A percentile compares a stretch with the other conserved stretches of the same genome.
These are phyloP conservation scores for Coniella lustricola DNA, from an alignment of 2,329 filamentous ascomycete genomes.

Conservation along the genomic window DNA sequence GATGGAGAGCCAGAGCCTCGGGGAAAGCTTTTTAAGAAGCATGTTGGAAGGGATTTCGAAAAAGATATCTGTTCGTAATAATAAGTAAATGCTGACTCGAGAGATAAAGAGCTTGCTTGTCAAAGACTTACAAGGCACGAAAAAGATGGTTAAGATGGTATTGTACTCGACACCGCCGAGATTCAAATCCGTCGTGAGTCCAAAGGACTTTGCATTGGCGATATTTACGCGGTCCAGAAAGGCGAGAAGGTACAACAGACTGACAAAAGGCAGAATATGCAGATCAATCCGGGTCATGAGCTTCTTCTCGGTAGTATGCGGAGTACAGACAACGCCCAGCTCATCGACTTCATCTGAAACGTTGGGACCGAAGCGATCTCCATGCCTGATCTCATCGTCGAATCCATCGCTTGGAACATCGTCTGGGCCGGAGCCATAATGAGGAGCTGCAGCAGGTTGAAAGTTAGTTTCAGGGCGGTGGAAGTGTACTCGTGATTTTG, in stretches of 20 bases:
- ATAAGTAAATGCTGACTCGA: background rate
- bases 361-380: slow-evolving; percentile 8
- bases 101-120: background rate
- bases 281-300: slow-evolving; percentile 65
- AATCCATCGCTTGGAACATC: background rate
- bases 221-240: slow-evolving; percentile 74
- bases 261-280: slow-evolving; percentile 65
- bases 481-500: no score
- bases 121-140: slow-evolving; percentile 30
- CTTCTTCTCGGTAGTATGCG: slow-evolving; percentile 54
- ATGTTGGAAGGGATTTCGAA: slow-evolving; percentile 69
- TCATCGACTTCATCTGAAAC: slow-evolving; percentile 24
- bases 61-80: slow-evolving; percentile 24
- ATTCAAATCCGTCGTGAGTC: slow-evolving; percentile 54
- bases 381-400: slow-evolving; percentile 2
- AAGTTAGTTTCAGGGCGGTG: background rate
- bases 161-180: slow-evolving; percentile 60
- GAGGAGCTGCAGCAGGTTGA: background rate
- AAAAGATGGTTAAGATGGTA: slow-evolving; percentile 72
- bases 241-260: slow-evolving; percentile 63
- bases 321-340: slow-evolving; percentile 34
- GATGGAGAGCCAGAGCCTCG: slow-evolving; percentile 64
- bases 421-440: background rate
- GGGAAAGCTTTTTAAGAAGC: slow-evolving; percentile 59
- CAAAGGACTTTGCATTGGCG: slow-evolving; percentile 66